Evolutionary conservation across 2,329 filamentous ascomycete species (phyloP).

Genomic region (Phyllosticta ampelicida): DNA sequence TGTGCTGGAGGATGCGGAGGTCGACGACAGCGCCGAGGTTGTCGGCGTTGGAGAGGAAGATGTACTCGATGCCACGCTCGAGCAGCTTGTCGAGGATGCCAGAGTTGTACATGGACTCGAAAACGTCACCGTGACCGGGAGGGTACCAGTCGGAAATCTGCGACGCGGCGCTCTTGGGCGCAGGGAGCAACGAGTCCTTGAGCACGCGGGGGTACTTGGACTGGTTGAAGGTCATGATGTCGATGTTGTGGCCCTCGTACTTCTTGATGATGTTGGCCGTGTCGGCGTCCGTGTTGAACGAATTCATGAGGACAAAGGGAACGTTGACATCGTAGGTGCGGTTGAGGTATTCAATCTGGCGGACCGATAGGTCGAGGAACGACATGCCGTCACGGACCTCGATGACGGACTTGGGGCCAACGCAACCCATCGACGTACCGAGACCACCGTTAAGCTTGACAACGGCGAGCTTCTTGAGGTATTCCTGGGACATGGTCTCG

Average conservation of each 20-base stretch:
- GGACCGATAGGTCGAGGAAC: constrained; percentile 95
- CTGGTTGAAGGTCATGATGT: constrained; percentile 99
- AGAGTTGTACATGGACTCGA: constrained; percentile 99
- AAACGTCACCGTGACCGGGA: constrained; percentile 97
- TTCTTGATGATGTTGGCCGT: constrained; percentile 99
- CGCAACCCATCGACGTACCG: constrained; percentile 98
- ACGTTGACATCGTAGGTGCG: constrained; percentile 95
- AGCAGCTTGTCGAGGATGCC: constrained; percentile 95
- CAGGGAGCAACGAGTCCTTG: constrained; percentile 95
- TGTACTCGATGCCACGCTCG: constrained; percentile 87
- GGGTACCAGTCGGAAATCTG: constrained; percentile 97
- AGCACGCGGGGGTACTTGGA: constrained; percentile 95
- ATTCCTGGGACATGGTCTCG: constrained; percentile 82
- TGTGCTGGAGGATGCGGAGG: constrained; percentile 96
- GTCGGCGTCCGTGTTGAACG: constrained; percentile 98
- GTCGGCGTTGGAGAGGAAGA: constrained; percentile 98
- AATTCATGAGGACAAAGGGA: constrained; percentile 99
- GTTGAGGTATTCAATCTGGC: constrained; percentile 99
- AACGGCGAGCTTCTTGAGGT: constrained; percentile 94
- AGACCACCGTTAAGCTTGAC: constrained; percentile 99
- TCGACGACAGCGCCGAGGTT: constrained; percentile 97
- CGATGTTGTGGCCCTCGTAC: constrained; percentile 99
- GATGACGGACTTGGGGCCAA: constrained; percentile 98
- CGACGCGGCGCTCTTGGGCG: constrained; percentile 80
- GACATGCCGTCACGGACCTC: constrained; percentile 99